Base-by-base conservation (phyloP, 768 basidiomycete species). In the Aureoboletus auriporus region DNA sequence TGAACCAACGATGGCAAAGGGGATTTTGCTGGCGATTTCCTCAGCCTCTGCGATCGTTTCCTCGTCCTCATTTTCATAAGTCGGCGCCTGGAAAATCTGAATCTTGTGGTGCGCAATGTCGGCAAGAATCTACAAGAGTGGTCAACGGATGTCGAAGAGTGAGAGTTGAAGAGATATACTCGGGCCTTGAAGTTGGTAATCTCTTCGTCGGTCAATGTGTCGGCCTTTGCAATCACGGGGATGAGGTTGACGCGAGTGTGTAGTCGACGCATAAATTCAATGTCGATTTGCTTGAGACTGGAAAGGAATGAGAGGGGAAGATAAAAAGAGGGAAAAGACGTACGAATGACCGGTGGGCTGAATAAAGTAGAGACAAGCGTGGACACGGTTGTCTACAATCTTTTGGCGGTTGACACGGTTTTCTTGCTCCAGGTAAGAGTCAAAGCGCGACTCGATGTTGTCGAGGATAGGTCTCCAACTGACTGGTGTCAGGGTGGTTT, bases 391-490 rank as follows among this genome's bases (percentile, higher is more conserved):
- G 75, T 99, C 96, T 42, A 87, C 82, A 52, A 96, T 81, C 69
- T 97, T 97, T 61, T 74, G 78, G 45, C 96, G 77, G 75, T 98
- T 98, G 58, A 98, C 94, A 54, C 95, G 87, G 74, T 96, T 98
- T 75, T 99, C 96, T 68, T 97, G 94, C 65, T 98, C 95, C 57
- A 98, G 75, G 71, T 95, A 99, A 2, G 92, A 89, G 65, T 98
- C 96, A 61, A 96, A 98, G 44, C 96, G 91, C 33, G 91, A 85
- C 69, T 98, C 96, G 54, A 99, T 96, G 74, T 97, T 93, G 69
- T 98, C 94, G 16, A 97, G 80, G 56, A 99, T 95, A 44, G 96
- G 96, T 69, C 90, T 93, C 96, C 96, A 99, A 69, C 95, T 96
- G 56, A 20, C 46, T 41, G 53, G 48, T 55, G 60, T 55, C 29